Base-by-base conservation (phyloP, 257 asterid genomes). In the Penstemon davidsonii region DNA sequence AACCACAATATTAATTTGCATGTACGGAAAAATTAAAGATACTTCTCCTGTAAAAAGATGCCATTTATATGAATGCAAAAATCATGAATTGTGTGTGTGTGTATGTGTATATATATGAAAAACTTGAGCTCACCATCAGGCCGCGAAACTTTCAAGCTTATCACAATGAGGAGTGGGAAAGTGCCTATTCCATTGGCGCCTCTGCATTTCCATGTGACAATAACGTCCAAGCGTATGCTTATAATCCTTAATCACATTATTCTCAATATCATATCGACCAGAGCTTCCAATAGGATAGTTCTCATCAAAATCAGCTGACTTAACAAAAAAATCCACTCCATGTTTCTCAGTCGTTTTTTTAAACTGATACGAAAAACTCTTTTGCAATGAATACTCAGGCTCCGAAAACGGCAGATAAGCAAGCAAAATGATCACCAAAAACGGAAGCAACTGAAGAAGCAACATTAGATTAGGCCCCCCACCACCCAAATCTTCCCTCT, bases 391-490 rank as follows among this genome's bases (percentile, higher is more conserved):
- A 76, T 88, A 93, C 80, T 93, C 97, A 0, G 97, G 96, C 82
- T 90, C 98, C 3, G 98, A 88, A 70, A 86, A 90, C 11, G 98
- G 98, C 76, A 90, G 90, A 77, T 90, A 90, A 55, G 98, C 98
- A 54, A 93, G 95, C 81, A 93, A 83, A 68, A 93, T 80, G 55
- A 90, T 88, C 43, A 93, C 76, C 73, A 92, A 80, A 85, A 92
- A 83, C 0, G 96, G 98, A 36, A 88, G 79, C 80, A 90, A 67
- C 77, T 90, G 98, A 60, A 92, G 91, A 51, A 92, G 83, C 69
- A 90, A 57, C 88, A 88, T 79, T 40, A 90, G 61, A 81, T 81
- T 82, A 6, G 88, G 90, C 7, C 96, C 90, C 68, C 73, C 81
- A 64, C 83, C 84, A 62, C 86, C 95, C 55, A 74, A 19, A 76